These are phyloP conservation scores for Cadophora gregata DNA, from an alignment of 2,329 filamentous ascomycete species.

Conservation along the genomic window DNA sequence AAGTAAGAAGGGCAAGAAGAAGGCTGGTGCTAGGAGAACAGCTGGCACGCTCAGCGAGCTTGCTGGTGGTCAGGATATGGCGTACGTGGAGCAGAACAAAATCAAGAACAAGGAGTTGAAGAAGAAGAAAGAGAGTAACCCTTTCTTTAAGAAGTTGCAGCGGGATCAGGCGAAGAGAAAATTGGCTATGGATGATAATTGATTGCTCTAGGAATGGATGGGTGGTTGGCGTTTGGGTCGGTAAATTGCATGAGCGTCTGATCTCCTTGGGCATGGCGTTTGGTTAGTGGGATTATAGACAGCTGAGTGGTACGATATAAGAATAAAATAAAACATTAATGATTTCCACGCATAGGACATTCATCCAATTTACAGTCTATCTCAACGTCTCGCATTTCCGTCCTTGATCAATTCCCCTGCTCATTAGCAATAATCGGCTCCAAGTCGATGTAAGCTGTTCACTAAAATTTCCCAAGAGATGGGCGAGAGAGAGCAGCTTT, in stretches of 20 bases:
- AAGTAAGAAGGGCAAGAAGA: conserved; percentile 52
- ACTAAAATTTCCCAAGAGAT: too few species aligned
- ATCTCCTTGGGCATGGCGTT: not conserved
- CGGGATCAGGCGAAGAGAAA: conserved; percentile 64
- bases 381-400: not conserved
- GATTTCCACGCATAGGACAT: too few species aligned
- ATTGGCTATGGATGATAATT: conserved; percentile 46
- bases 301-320: conserved; percentile 4
- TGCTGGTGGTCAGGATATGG: conserved; percentile 94
- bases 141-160: conserved; percentile 70
- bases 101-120: conserved; percentile 71
- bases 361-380: too few species aligned
- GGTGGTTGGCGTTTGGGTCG: conserved; percentile 5
- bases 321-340: not conserved
- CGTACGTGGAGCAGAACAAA: conserved; percentile 87
- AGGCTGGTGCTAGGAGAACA: conserved; percentile 73
- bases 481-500: too few species aligned
- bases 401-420: conserved; percentile 30
- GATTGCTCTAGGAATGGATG: not conserved
- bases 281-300: not conserved
- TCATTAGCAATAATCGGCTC: conserved; percentile 50
- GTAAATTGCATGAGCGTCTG: not conserved
- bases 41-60: conserved; percentile 86
- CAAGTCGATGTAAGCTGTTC: too few species aligned
- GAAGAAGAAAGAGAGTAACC: conserved; percentile 62